Evolutionary conservation across 768 basidiomycete species (phyloP).

Genomic region (Leucocoprinus birnbaumii): DNA sequence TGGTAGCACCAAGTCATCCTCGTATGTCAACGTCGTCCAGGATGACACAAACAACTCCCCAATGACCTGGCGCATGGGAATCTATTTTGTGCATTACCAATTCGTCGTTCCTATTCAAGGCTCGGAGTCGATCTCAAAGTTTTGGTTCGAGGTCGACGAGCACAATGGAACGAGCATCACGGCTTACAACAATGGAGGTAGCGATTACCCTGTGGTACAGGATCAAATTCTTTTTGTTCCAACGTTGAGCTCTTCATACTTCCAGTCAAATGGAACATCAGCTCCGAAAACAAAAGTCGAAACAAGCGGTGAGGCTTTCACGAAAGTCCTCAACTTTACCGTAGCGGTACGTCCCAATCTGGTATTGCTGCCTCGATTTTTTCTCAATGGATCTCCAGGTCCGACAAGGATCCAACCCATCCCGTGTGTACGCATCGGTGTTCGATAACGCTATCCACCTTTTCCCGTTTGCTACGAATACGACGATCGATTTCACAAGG

Average conservation of each 20-base stretch:
- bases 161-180: constrained; percentile 35
- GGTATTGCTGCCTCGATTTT: neutral
- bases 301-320: constrained; percentile 20
- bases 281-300: constrained; percentile 23
- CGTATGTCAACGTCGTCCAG: constrained; percentile 25
- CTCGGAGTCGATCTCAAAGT: constrained; percentile 39
- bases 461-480: constrained; percentile 25
- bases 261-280: constrained; percentile 21
- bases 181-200: constrained; percentile 39
- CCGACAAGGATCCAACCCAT: constrained; percentile 25
- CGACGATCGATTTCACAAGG: constrained; percentile 25
- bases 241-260: constrained; percentile 28
- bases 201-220: constrained; percentile 37
- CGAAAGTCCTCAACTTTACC: constrained; percentile 20
- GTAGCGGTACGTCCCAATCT: constrained; percentile 17
- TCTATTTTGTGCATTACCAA: constrained; percentile 37
- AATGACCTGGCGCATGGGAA: constrained; percentile 30
- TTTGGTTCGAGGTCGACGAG: constrained; percentile 49
- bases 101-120: constrained; percentile 40
- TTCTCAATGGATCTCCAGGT: constrained; percentile 19
- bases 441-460: constrained; percentile 27
- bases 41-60: constrained; percentile 35
- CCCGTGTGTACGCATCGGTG: constrained; percentile 31
- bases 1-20: constrained; percentile 28
- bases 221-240: constrained; percentile 42